Percentiles rank a stretch among this genome's conserved stretches.
These are phyloP conservation scores for Blastomyces parvus DNA, from an alignment of 2,329 filamentous ascomycete genomes.

Conservation along the genomic window DNA sequence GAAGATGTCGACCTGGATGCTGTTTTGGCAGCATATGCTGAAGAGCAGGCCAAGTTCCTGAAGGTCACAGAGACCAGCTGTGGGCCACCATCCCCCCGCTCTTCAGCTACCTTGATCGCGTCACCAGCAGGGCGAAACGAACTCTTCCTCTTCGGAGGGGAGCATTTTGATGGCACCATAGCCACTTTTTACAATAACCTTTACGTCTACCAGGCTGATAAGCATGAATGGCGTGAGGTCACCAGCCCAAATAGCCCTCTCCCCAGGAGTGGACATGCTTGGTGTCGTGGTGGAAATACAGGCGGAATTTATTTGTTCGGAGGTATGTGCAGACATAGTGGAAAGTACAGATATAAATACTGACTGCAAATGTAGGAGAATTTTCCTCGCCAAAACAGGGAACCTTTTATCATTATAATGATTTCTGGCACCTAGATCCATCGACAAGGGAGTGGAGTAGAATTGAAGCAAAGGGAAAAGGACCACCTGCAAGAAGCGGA, in stretches of 20 bases:
- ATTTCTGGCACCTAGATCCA: slow-evolving; percentile 91
- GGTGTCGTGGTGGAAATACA: slow-evolving; percentile 80
- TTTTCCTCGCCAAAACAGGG: slow-evolving; percentile 96
- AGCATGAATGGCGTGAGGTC: slow-evolving; percentile 82
- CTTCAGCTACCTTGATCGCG: slow-evolving; percentile 72
- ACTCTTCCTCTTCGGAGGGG: slow-evolving; percentile 83
- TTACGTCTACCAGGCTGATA: slow-evolving; percentile 63
- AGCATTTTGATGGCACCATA: slow-evolving; percentile 87
- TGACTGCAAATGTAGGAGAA: slow-evolving; percentile 46
- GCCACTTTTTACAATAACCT: slow-evolving; percentile 63
- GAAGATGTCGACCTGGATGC: slow-evolving; percentile 90
- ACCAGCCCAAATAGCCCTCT: slow-evolving; percentile 86
- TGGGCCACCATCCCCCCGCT: slow-evolving; percentile 64
- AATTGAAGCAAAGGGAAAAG: slow-evolving; percentile 62
- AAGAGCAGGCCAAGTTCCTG: slow-evolving; percentile 84
- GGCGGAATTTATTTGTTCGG: slow-evolving; percentile 86
- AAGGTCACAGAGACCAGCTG: slow-evolving; percentile 78
- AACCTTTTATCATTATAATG: slow-evolving; percentile 98
- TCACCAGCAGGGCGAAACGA: slow-evolving; percentile 81
- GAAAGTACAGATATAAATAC: background rate
- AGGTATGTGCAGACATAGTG: slow-evolving; percentile 32
- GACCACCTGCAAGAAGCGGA: slow-evolving; percentile 77
- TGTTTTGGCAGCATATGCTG: slow-evolving; percentile 85
- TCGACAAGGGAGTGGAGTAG: slow-evolving; percentile 80
- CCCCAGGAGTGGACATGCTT: slow-evolving; percentile 85